Base-by-base conservation (phyloP, 2,329 filamentous ascomycete species). In the Claviceps sp. region DNA sequence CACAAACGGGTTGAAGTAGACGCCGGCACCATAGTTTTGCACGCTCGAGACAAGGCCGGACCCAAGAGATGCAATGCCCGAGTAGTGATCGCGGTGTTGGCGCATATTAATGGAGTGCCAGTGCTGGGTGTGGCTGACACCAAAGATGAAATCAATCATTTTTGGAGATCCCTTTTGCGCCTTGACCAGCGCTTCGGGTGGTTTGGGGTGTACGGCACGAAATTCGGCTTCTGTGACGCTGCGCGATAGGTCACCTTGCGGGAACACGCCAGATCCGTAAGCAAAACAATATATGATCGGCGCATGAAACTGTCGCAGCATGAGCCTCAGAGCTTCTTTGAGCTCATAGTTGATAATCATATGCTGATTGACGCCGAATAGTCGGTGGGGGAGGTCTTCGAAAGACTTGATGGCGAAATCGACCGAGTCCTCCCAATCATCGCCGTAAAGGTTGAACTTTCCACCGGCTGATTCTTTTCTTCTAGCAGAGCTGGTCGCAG, bases 91-190 rank as follows among this genome's bases (percentile, higher is more conserved):
- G 7, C 87, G 85, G 63, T 98, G 86, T 65, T 96, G 85, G 57
- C 78, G 76, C 60, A 98, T 74, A 62, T 98, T 98, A 55, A 98
- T 75, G 37, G 86, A 90, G 70, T 98, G 93, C 88, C 91, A 98
- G 70, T 98, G 93, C 64, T 98, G 87, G 1, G 87, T 89, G 67
- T 95, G 88, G 1, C 87, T 88, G 11, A 97, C 91, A 26, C 91
- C 93, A 65, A 98, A 93, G 59, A 98, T 94, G 65, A 98, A 95
- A 69, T 98, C 93, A 57, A 98, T 95, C 84, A 97, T 95, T 72
- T 96, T 96, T 13, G 89, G 89, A 1, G 83, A 82, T 34, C 88
- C 87, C 61, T 88, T 84, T 67, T 97, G 91, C 58, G 89, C 87
- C 59, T 89, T 87, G 58, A 85, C 75, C 7, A 97, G 83, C 1